Base-by-base conservation (phyloP, 2,329 filamentous ascomycete genomes). In the Alternaria gansuensis region DNA sequence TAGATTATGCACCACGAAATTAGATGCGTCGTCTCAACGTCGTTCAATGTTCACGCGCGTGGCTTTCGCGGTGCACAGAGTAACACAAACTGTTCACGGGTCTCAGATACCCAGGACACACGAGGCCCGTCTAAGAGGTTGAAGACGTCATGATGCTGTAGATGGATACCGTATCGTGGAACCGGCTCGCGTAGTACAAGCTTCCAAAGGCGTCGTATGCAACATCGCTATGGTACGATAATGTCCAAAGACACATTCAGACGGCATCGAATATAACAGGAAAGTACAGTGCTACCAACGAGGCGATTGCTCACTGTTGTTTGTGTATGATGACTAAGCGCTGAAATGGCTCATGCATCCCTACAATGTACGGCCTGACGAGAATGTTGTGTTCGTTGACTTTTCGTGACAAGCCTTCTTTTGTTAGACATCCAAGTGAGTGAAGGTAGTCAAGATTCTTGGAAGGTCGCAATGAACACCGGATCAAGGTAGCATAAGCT, bases 1-100 rank as follows among this genome's bases (percentile, higher is more conserved):
- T 75, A 75, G 71, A 65, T 67, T 68, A 76, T 75, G 74, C 74
- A 75, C 66, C 65, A 69, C 73, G 72, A 75, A 58, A 69, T 75
- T 54, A 60, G 52, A 43, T 60, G 65, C 65, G 54, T 64, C 40
- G 37, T 55, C 33, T 57, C 46, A 73, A 72, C 67, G 68, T 73
- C 72, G 65, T 37, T 50, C 55, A 55, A 45, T 60, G 54, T 55
- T 43, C 57, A 62, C 52, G 49, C 59, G 64, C 57, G 59, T 63
- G 61, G 60, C 52, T 63, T 58, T 24, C 11, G 13, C 67, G n/a
- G 29, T 40, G 14, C 45, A 45, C 29, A 44, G 48, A 26, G 62
- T 48, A 34, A 9, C 46, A 69, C 66, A 45, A 53, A 54, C 41
- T 64, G 57, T 54, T 68, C 65, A 67, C 65, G 60, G 70, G 67